Percentiles rank a stretch among this genome's conserved stretches.
phyloP scores from a whole-genome alignment of 2,329 filamentous ascomycete species.

The Colletotrichum siamense region DNA sequence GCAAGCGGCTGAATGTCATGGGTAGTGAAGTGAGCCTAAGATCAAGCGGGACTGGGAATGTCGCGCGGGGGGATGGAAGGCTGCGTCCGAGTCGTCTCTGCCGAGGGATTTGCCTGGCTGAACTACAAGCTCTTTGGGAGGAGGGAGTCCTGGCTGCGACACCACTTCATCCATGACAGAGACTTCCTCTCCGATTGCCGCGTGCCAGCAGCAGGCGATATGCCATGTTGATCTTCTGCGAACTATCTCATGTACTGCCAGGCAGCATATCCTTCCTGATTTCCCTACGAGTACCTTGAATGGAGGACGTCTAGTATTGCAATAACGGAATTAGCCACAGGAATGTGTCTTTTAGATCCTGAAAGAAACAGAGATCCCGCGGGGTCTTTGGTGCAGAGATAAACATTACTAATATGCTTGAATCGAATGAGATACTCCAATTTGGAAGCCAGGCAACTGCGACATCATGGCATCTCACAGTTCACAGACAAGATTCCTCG shows the following conservation, averaged over 20 bases:
- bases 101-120: background rate
- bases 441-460: too few relatives aligned
- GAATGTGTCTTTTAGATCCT: too few relatives aligned
- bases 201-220: background rate
- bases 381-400: background rate
- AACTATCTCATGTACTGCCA: background rate
- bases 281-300: background rate
- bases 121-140: background rate
- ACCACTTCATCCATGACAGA: background rate
- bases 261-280: background rate
- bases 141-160: background rate
- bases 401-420: rapidly evolving
- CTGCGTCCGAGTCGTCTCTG: background rate
- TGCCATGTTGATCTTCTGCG: background rate
- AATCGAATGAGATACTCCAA: background rate
- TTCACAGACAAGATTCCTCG: background rate
- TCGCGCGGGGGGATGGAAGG: background rate
- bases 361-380: background rate
- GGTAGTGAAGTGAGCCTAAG: background rate
- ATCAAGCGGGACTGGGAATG: background rate
- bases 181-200: background rate
- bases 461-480: background rate
- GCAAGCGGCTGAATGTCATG: background rate
- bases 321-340: too few relatives aligned
- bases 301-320: too few relatives aligned